phyloP scores from a whole-genome alignment of 495 filamentous ascomycete species.

The Xylona heveae region DNA sequence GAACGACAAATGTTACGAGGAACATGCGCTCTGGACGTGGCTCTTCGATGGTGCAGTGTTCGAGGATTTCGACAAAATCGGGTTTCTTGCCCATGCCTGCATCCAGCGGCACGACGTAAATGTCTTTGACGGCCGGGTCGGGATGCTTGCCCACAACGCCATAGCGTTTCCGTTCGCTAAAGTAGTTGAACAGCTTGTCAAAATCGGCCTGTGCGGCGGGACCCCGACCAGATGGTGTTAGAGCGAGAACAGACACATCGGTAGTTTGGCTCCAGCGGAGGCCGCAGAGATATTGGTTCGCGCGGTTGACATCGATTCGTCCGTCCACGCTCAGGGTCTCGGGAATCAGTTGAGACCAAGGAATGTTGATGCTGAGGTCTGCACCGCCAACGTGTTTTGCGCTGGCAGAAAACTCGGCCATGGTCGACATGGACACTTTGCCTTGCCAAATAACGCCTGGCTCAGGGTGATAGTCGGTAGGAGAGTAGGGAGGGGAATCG shows the following conservation, averaged over 20 bases:
- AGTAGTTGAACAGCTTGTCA: slow-evolving; percentile 56
- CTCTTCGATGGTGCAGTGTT: slow-evolving; percentile 47
- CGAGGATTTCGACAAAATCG: slow-evolving; percentile 58
- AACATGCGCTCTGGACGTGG: slow-evolving; percentile 43
- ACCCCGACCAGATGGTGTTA: slow-evolving; percentile 31
- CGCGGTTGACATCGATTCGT: slow-evolving; percentile 57
- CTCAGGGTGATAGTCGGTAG: slow-evolving; percentile 47
- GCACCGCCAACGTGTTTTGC: slow-evolving; percentile 72
- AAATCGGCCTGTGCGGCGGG: slow-evolving; percentile 32
- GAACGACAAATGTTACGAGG: slow-evolving; percentile 56
- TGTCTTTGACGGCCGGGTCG: slow-evolving; percentile 13
- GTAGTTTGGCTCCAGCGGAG: slow-evolving; percentile 49
- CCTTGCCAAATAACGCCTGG: slow-evolving; percentile 56
- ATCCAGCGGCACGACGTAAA: slow-evolving; percentile 20
- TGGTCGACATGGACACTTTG: slow-evolving; percentile 48
- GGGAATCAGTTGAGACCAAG: slow-evolving; percentile 52
- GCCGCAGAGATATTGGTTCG: slow-evolving; percentile 73
- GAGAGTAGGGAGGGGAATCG: slow-evolving; percentile 77
- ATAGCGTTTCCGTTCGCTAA: slow-evolving; percentile 51
- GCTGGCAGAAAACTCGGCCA: slow-evolving; percentile 50
- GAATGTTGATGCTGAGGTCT: slow-evolving; percentile 37
- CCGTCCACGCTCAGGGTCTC: slow-evolving; percentile 53
- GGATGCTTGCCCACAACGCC: slow-evolving; percentile 52
- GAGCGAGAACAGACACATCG: slow-evolving; percentile 48
- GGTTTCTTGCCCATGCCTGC: slow-evolving; percentile 13